Conservation (phyloP, 768 basidiomycete genomes). For the Tulasnella sp. region DNA sequence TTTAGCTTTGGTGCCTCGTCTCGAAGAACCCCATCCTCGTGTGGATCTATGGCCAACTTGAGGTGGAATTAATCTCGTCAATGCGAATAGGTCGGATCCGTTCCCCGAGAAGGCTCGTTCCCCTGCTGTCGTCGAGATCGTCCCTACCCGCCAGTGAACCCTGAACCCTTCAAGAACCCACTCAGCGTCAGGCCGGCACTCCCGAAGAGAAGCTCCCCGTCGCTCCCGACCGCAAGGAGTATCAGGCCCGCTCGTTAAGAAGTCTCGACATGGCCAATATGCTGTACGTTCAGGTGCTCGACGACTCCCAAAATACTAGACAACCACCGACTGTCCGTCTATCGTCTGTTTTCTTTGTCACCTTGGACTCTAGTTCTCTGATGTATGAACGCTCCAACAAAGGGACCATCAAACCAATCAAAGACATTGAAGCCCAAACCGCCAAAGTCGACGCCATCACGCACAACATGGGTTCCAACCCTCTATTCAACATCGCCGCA, state of each 20-base stretch:
- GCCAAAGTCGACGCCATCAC: no score
- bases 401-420: no score
- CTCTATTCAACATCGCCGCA: no score
- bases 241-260: neutral
- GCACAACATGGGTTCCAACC: no score
- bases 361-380: no score
- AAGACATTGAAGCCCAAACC: no score
- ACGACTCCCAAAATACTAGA: no score
- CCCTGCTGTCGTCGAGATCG: neutral
- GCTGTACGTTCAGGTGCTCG: neutral
- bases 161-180: slow-evolving; percentile 17
- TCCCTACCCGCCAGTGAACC: neutral
- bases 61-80: neutral
- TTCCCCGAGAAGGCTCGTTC: neutral
- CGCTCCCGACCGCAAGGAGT: neutral
- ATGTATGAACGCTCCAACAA: no score
- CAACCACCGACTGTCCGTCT: no score
- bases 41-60: neutral
- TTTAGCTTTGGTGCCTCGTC: slow-evolving; percentile 14
- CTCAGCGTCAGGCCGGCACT: slow-evolving; percentile 1
- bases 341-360: no score
- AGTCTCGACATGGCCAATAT: slow-evolving; percentile 18
- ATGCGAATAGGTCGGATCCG: neutral
- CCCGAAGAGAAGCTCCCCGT: slow-evolving; percentile 18
- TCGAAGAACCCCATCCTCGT: neutral